Conservation (phyloP, 2,329 filamentous ascomycete species). For the Ophiostoma piceae region DNA sequence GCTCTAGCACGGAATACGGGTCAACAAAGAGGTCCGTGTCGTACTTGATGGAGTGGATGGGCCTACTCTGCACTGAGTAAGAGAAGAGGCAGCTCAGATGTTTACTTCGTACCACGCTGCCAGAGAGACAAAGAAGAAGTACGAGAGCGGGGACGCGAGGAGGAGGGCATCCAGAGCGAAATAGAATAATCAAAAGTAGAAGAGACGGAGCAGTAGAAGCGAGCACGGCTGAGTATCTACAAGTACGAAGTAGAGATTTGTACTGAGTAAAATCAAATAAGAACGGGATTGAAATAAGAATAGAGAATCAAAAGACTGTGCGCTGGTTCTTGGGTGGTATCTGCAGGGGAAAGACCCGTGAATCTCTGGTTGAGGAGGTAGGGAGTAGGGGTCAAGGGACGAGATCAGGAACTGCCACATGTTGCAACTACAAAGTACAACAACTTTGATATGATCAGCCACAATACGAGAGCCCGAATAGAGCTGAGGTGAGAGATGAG, state of each 20-base stretch:
- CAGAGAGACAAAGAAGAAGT: constrained; percentile 1
- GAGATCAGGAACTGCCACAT: not conserved
- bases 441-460: not conserved
- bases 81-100: too few species aligned
- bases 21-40: constrained; percentile 6
- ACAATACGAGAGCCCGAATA: not conserved
- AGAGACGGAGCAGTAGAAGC: too few species aligned
- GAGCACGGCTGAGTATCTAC: too few species aligned
- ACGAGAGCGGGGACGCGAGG: constrained; percentile 5
- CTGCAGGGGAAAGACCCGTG: not conserved
- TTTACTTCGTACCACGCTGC: not conserved
- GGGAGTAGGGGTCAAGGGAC: not conserved
- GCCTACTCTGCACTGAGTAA: not conserved
- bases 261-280: too few species aligned
- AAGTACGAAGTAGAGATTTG: too few species aligned
- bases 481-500: not conserved
- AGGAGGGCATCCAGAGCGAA: not conserved
- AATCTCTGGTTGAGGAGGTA: not conserved
- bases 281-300: not conserved
- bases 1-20: not conserved
- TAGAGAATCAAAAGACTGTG: not conserved
- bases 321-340: not conserved
- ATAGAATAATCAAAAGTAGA: not conserved
- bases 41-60: not conserved
- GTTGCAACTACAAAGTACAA: not conserved